These are phyloP conservation scores for Kuraishia capsulata DNA, from an alignment of 805 yeast genomes.

Conservation along the genomic window DNA sequence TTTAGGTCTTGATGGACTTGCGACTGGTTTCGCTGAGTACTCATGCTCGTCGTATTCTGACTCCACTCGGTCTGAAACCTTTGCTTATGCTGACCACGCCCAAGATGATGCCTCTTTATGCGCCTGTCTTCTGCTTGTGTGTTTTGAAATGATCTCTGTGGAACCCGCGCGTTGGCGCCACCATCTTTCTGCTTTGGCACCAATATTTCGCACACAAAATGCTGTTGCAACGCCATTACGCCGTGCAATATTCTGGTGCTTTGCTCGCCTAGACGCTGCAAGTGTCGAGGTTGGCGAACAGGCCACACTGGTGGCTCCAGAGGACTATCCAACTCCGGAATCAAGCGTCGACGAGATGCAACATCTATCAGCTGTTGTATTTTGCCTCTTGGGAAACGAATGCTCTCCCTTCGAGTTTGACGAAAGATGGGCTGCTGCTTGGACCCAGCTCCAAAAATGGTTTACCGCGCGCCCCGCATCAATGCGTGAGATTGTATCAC, in stretches of 20 bases:
- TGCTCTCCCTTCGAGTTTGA: constrained; percentile 20
- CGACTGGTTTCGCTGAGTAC: too few species aligned
- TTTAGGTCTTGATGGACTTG: too few species aligned
- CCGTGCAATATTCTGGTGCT: constrained; percentile 33
- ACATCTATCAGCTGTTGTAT: constrained; percentile 15
- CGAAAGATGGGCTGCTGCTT: constrained; percentile 26
- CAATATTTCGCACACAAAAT: constrained; percentile 26
- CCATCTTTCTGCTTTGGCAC: constrained; percentile 28
- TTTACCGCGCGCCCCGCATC: constrained; percentile 23
- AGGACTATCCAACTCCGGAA: constrained; percentile 7
- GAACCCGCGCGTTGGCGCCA: constrained; percentile 28
- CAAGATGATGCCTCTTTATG: not conserved
- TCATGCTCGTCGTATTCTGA: too few species aligned
- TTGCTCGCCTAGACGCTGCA: constrained; percentile 31
- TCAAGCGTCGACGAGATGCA: constrained; percentile 1
- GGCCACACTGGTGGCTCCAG: constrained; percentile 23
- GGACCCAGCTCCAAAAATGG: constrained; percentile 32
- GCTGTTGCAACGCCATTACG: constrained; percentile 26
- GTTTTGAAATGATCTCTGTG: constrained; percentile 32
- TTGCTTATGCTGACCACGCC: too few species aligned
- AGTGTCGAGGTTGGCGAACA: constrained; percentile 27
- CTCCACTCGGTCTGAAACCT: not conserved
- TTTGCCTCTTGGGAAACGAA: constrained; percentile 20
- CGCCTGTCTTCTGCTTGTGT: constrained; percentile 30
- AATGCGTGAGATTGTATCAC: constrained; percentile 23